phyloP scores from a whole-genome alignment of 305 asterid species.

The Withania somnifera region DNA sequence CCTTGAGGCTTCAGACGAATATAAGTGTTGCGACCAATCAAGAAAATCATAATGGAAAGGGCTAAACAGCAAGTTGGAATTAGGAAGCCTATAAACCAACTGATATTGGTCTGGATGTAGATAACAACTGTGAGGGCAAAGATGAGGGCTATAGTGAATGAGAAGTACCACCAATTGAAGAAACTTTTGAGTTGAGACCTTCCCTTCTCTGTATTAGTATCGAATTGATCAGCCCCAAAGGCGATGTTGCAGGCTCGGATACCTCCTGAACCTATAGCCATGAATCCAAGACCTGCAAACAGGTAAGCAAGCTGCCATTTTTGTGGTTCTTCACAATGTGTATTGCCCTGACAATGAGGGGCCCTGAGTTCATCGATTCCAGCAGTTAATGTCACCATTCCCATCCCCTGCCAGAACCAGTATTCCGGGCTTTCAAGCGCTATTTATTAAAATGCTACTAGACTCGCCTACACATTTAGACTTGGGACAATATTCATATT shows the following conservation, averaged over 20 bases:
- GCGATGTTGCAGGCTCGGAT: slow-evolving; percentile 82
- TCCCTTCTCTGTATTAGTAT: slow-evolving; percentile 54
- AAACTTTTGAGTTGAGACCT: slow-evolving; percentile 54
- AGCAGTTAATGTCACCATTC: slow-evolving; percentile 44
- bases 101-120: slow-evolving; percentile 64
- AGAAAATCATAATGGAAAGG: slow-evolving; percentile 43
- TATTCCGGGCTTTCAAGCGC: not conserved
- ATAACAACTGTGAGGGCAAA: slow-evolving; percentile 59
- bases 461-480: not conserved
- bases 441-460: not conserved
- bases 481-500: not conserved
- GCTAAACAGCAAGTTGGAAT: slow-evolving; percentile 64
- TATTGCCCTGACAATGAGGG: slow-evolving; percentile 26
- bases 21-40: slow-evolving; percentile 47
- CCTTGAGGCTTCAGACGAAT: slow-evolving; percentile 33
- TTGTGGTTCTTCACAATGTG: slow-evolving; percentile 32
- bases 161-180: slow-evolving; percentile 86
- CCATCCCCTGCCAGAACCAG: slow-evolving; percentile 46
- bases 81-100: slow-evolving; percentile 60
- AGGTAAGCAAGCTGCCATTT: slow-evolving; percentile 54
- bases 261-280: slow-evolving; percentile 69
- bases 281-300: slow-evolving; percentile 36
- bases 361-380: slow-evolving; percentile 40
- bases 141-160: slow-evolving; percentile 67
- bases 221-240: slow-evolving; percentile 80